A percentile compares a stretch with the other conserved stretches of the same genome.
These are phyloP conservation scores for Posidonia oceanica DNA, from an alignment of 116 monocot species.

Conservation along the genomic window DNA sequence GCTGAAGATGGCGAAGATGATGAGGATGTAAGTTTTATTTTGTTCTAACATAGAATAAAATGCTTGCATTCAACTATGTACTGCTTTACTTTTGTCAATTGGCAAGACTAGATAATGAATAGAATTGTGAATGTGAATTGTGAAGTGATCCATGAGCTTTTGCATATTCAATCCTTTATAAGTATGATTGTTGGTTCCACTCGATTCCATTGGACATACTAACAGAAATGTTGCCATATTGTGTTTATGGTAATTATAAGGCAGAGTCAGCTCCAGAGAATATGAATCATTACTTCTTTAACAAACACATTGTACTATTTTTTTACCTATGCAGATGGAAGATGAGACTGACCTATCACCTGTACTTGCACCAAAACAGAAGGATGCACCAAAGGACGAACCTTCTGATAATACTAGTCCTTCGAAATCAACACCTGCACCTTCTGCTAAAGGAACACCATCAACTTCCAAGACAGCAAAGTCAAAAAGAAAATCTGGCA, in stretches of 20 bases:
- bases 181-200: too few species aligned
- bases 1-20: constrained; percentile 92
- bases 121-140: too few species aligned
- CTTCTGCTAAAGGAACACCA: constrained; percentile 51
- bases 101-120: too few species aligned
- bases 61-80: too few species aligned
- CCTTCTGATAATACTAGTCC: constrained; percentile 51
- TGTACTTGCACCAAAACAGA: constrained; percentile 86
- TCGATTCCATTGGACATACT: too few species aligned
- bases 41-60: neutral
- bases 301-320: neutral
- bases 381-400: constrained; percentile 71
- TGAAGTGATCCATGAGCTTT: too few species aligned
- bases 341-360: constrained; percentile 73
- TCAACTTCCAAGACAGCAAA: constrained; percentile 70
- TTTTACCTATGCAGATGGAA: constrained; percentile 32
- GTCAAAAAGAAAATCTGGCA: constrained; percentile 66
- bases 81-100: too few species aligned
- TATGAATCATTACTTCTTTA: neutral
- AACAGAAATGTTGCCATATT: too few species aligned
- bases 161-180: too few species aligned
- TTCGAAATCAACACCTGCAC: constrained; percentile 38
- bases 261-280: neutral
- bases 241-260: neutral
- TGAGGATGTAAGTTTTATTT: constrained; percentile 39